phyloP scores from a whole-genome alignment of 75 land plant species.

The Gnetum montanum region DNA sequence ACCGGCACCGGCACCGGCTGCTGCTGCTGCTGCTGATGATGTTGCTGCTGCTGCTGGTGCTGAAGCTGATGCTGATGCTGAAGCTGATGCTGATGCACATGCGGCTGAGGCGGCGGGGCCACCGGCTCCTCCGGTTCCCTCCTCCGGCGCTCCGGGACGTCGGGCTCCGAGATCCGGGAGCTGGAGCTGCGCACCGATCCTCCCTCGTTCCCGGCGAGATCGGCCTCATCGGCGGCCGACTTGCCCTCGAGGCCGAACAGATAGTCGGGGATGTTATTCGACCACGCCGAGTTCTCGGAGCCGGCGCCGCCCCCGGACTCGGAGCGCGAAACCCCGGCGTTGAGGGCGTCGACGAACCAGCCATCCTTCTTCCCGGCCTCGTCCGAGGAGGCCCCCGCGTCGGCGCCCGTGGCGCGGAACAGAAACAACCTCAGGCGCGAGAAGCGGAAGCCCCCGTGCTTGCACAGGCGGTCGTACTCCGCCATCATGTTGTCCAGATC shows the following conservation, averaged over 20 bases:
- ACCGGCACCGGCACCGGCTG: not conserved
- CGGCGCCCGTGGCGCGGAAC: conserved; percentile 8
- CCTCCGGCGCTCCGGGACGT: not conserved
- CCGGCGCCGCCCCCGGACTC: not conserved
- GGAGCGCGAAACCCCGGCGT: conserved; percentile 8
- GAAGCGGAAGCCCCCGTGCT: conserved; percentile 16
- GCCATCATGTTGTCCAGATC: conserved; percentile 95
- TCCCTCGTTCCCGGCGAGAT: conserved; percentile 4
- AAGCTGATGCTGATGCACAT: not conserved
- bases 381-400: not conserved
- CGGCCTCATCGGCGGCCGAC: not conserved
- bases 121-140: not conserved
- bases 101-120: not conserved
- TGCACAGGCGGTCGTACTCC: conserved; percentile 67
- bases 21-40: not conserved
- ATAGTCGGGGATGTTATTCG: conserved; percentile 28
- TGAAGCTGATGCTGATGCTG: not conserved
- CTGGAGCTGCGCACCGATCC: not conserved
- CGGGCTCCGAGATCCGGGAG: not conserved
- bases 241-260: conserved; percentile 45
- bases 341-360: conserved; percentile 59
- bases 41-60: not conserved
- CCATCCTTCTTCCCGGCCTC: conserved; percentile 22
- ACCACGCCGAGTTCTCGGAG: not conserved
- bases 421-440: conserved; percentile 48